Evolutionary conservation across 108 stramenopile genomes (phyloP).

Genomic region (Nitzschia putrida): DNA sequence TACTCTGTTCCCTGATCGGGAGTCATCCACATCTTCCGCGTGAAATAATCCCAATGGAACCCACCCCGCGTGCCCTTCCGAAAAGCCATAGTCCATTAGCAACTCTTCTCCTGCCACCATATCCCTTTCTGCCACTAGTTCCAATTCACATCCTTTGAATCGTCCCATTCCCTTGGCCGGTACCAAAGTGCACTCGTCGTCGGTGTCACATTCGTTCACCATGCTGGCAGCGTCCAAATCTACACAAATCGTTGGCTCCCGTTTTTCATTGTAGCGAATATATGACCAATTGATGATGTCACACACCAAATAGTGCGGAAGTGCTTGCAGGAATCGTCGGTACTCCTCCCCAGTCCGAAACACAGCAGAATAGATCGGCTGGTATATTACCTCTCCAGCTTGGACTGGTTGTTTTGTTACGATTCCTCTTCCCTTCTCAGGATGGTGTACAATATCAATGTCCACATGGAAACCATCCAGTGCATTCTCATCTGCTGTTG

Average conservation of each 20-base stretch:
- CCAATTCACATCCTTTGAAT: constrained; percentile 2
- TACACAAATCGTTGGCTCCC: constrained; percentile 1
- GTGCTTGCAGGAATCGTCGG: not conserved
- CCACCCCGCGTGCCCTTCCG: constrained; percentile 5
- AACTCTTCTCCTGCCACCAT: constrained; percentile 29
- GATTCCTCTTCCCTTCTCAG: not conserved
- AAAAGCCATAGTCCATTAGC: constrained; percentile 16
- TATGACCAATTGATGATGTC: constrained; percentile 7
- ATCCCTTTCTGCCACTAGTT: constrained; percentile 16
- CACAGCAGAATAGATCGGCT: not conserved
- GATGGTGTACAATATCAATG: not conserved
- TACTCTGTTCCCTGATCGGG: too few species aligned
- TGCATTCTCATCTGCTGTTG: not conserved
- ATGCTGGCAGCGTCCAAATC: constrained; percentile 31
- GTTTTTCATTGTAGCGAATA: not conserved
- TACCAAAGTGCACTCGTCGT: constrained; percentile 11
- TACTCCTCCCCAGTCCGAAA: not conserved
- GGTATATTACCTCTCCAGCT: not conserved
- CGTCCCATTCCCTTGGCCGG: not conserved
- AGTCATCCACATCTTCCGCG: too few species aligned
- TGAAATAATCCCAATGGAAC: not conserved
- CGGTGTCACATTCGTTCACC: constrained; percentile 9
- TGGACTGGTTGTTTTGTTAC: not conserved
- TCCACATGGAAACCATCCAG: constrained; percentile 10
- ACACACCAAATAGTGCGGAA: constrained; percentile 1